Evolutionary conservation across 371 early-diverging fungal species (phyloP), one percentile per base, ranked within the genome.

Genomic region (Mortierella sp.): DNA sequence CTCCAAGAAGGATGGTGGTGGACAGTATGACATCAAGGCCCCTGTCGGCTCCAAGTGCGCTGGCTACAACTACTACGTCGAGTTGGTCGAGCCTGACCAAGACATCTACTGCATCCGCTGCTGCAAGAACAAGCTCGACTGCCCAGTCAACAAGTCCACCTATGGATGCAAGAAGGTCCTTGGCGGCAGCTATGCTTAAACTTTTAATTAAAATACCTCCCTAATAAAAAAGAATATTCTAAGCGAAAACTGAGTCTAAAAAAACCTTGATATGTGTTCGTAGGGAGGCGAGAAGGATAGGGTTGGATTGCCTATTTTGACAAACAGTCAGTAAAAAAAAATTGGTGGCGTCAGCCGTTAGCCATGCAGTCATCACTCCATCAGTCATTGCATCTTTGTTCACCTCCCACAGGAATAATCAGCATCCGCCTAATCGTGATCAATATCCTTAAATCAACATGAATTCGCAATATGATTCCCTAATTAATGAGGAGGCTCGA

Each of bases 41-140:
- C 89, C 90, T 51, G 54, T 64, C 5, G 88, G 88, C 22, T 78
- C 88, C 57, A 68, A 54, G 24, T 90, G 89, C 78, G 84, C 87
- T 64, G 89, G 89, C 10, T 89, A 86, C 83, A 62, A 77, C 20
- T 84, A 85, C 70, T 90, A 79, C 68, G 89, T 90, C 58, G 87
- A 88, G 73, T 75, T 90, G 39, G 83, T 90, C 62, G 89, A 90
- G 74, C 90, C 90, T 28, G 71, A 79, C 24, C 63, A 66, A 1
- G 69, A 86, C 63, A 86, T 86, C 49, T 90, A 87, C 73, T 90
- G 90, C 83, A 83, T 90, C 68, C 88, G 90, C 32, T 89, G 89
- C 78, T 90, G 90, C 83, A 87, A 68, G 69, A 64, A 61, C 62
- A 88, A 88, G 84, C 65, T 69, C 5, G 74, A 72, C 45, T 75